Percentiles rank a stretch among this genome's conserved stretches.
Conservation (phyloP, 23 red algal genomes). For the Gracilaria vermiculophylla region DNA sequence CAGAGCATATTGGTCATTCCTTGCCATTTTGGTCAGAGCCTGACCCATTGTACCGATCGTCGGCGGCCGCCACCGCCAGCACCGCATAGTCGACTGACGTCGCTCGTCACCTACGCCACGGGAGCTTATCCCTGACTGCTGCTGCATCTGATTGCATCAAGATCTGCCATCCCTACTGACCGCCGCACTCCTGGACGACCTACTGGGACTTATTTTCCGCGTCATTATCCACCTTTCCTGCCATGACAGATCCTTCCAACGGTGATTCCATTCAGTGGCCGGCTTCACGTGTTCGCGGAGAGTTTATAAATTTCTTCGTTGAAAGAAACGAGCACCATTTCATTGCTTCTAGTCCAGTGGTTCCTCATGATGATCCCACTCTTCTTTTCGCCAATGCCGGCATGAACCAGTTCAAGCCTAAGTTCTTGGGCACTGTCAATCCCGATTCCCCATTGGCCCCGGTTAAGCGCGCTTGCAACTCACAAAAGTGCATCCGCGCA, state of each 20-base stretch:
- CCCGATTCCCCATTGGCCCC: constrained; percentile 73
- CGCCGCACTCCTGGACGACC: too few relatives aligned
- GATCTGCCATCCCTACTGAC: too few relatives aligned
- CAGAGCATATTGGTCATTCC: too few relatives aligned
- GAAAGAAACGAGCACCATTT: constrained; percentile 63
- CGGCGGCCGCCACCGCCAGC: too few relatives aligned
- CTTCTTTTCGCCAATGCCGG: constrained; percentile 98
- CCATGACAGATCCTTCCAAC: constrained; percentile 1
- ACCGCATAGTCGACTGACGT: too few relatives aligned
- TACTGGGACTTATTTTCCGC: too few relatives aligned
- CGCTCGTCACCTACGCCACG: too few relatives aligned
- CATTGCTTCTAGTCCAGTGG: constrained; percentile 77
- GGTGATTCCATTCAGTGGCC: constrained; percentile 51
- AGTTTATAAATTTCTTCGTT: constrained; percentile 88
- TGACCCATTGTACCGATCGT: too few relatives aligned
- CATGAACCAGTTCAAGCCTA: constrained; percentile 99
- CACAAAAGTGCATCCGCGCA: constrained; percentile 98
- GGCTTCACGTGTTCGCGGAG: constrained; percentile 56
- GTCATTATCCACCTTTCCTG: neutral
- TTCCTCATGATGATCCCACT: constrained; percentile 96
- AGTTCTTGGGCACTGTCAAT: constrained; percentile 87
- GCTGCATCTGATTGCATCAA: too few relatives aligned
- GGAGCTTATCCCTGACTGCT: too few relatives aligned
- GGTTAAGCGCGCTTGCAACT: constrained; percentile 84
- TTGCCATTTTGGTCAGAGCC: too few relatives aligned